phyloP scores from a whole-genome alignment of 441 rosid genomes.

The Mallotus japonicus region DNA sequence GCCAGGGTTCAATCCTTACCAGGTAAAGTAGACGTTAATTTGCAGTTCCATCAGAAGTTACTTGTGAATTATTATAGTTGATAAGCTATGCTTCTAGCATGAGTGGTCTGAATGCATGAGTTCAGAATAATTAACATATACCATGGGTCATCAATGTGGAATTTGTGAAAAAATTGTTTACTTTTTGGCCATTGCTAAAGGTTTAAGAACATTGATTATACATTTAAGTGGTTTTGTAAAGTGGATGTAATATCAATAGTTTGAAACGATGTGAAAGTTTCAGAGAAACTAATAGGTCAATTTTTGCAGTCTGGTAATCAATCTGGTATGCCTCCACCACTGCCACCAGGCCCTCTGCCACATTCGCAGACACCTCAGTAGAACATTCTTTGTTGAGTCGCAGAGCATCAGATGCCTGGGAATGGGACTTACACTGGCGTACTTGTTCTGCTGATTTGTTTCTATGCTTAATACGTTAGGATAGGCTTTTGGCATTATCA shows the following conservation, averaged over 20 bases:
- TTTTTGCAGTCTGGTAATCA: constrained; percentile 58
- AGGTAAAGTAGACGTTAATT: constrained; percentile 35
- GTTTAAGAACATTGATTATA: not conserved
- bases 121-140: not conserved
- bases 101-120: not conserved
- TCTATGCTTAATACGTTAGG: no score
- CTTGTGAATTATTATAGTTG: not conserved
- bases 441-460: not conserved
- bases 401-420: not conserved
- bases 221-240: not conserved
- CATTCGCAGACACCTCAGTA: constrained; percentile 50
- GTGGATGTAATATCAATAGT: not conserved
- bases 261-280: not conserved
- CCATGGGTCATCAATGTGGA: not conserved
- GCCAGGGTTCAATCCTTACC: constrained; percentile 85
- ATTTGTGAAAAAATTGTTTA: not conserved
- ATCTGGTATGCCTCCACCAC: constrained; percentile 53
- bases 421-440: not conserved
- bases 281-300: constrained; percentile 11
- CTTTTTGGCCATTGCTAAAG: not conserved
- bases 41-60: not conserved
- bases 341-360: constrained; percentile 60
- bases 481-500: no score
- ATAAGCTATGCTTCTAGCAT: no score
- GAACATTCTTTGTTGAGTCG: not conserved